Evolutionary conservation across 2,329 filamentous ascomycete genomes (phyloP), one percentile per base, ranked within the genome.

Genomic region (Atkinsonella texensis): DNA sequence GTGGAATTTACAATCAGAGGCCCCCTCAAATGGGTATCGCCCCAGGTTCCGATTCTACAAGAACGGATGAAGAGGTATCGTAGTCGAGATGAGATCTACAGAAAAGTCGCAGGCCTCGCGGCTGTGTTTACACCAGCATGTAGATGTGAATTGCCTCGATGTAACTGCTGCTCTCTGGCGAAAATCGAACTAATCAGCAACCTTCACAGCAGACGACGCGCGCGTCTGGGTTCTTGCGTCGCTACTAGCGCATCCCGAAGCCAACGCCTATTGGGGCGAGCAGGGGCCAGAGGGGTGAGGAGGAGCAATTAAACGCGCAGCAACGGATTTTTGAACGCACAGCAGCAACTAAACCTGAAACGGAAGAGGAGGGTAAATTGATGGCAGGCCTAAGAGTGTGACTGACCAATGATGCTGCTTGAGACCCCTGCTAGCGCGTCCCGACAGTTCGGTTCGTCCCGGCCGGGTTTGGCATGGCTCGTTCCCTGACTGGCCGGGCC

Each of bases 371-470:
- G 41, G 23, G 35, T 35, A 48, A 32, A 33, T n/a, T 18, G 10
- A 11, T 32, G 28, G 31, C 31, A 40, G 44, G 11, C 40, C 18
- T 17, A 12, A 5, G 18, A 28, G 4, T 13, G 5, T 1, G 28
- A 6, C 13, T 4, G 2, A 3, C 62, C 61, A 65, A 64, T 63
- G 39, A 9, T 5, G 18, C 17, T 18, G 17, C 31, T 12, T 17
- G 0, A 11, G 4, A 11, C 40, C 58, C 55, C 45, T 59, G 39
- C 62, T 69, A 69, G 67, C 60, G 64, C 56, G 60, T 62, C 63
- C 62, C 67, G 67, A 58, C 62, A 66, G 56, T 56, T 58, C 65
- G 67, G 67, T 62, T 66, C 58, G 60, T 55, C 57, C 65, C 56
- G 55, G 53, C 53, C 54, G 48, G 51, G 49, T 38, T 41, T 52